A percentile compares a stretch with the other conserved stretches of the same genome.
These are phyloP conservation scores for Acer yangbiense DNA, from an alignment of 345 rosid species.

Conservation along the genomic window DNA sequence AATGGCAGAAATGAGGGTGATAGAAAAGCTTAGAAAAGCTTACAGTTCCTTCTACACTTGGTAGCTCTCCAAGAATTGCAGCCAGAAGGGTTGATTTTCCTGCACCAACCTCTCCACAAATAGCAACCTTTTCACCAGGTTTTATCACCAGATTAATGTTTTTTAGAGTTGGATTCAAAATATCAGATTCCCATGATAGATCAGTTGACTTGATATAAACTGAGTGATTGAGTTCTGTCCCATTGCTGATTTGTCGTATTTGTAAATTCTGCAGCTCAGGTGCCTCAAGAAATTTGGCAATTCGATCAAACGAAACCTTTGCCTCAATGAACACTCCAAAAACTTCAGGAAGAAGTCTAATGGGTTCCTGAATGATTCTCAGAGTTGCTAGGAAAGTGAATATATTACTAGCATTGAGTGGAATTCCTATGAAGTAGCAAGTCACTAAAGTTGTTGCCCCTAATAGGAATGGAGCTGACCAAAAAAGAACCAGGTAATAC, in stretches of 20 bases:
- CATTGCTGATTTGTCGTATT: constrained; percentile 16
- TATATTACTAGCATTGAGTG: constrained; percentile 42
- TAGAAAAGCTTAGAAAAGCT: constrained; percentile 21
- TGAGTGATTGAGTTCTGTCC: constrained; percentile 16
- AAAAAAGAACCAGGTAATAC: constrained; percentile 37
- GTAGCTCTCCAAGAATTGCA: constrained; percentile 58
- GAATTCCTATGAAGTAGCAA: constrained; percentile 45
- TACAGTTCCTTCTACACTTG: constrained; percentile 46
- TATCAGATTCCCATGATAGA: constrained; percentile 49
- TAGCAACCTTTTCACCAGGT: constrained; percentile 48
- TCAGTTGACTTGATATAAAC: constrained; percentile 32
- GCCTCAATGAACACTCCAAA: constrained; percentile 44
- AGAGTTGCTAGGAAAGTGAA: constrained; percentile 58
- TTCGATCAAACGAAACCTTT: constrained; percentile 48
- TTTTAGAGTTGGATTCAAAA: constrained; percentile 32
- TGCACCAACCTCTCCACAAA: constrained; percentile 34
- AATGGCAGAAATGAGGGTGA: neutral
- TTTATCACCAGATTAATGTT: constrained; percentile 35
- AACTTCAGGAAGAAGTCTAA: constrained; percentile 52
- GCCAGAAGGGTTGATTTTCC: constrained; percentile 64
- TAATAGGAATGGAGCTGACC: constrained; percentile 46
- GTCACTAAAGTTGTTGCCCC: constrained; percentile 46
- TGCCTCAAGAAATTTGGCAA: constrained; percentile 46
- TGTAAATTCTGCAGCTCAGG: constrained; percentile 41
- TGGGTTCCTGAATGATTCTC: constrained; percentile 49